phyloP scores from a whole-genome alignment of 495 filamentous ascomycete species.

The Penicillium simplicissimum region DNA sequence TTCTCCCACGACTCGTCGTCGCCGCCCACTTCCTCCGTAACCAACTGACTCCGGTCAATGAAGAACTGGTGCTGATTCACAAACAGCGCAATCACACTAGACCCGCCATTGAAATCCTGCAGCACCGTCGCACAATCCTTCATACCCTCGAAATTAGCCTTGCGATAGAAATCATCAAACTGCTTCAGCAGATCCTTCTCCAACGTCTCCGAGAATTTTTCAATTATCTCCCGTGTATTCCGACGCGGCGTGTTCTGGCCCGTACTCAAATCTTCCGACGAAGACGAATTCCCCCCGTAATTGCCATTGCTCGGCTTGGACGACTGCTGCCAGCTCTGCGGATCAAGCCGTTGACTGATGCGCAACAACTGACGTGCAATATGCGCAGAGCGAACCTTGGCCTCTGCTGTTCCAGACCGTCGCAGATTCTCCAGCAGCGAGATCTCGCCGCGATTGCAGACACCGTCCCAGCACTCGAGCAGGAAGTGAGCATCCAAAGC shows the following conservation, averaged over 20 bases:
- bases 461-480: constrained; percentile 93
- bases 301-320: constrained; percentile 62
- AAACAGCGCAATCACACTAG: constrained; percentile 90
- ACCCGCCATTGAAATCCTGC: constrained; percentile 92
- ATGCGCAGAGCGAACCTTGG: constrained; percentile 83
- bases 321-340: constrained; percentile 64
- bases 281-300: constrained; percentile 37
- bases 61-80: constrained; percentile 99
- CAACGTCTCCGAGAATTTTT: constrained; percentile 93
- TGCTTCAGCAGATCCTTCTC: constrained; percentile 95
- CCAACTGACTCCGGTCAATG: constrained; percentile 86
- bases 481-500: constrained; percentile 93
- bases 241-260: constrained; percentile 40
- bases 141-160: constrained; percentile 95
- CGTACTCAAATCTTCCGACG: constrained; percentile 40
- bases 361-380: constrained; percentile 86
- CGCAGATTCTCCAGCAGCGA: constrained; percentile 78
- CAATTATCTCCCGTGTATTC: constrained; percentile 87
- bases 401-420: constrained; percentile 74
- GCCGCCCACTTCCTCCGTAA: constrained; percentile 84
- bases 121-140: constrained; percentile 90
- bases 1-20: constrained; percentile 87
- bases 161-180: constrained; percentile 94
- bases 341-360: constrained; percentile 83
- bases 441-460: constrained; percentile 80